Evolutionary conservation across 352 stramenopile genomes (phyloP), one percentile per base, ranked within the genome.

Genomic region (Phytopythium sindhum): DNA sequence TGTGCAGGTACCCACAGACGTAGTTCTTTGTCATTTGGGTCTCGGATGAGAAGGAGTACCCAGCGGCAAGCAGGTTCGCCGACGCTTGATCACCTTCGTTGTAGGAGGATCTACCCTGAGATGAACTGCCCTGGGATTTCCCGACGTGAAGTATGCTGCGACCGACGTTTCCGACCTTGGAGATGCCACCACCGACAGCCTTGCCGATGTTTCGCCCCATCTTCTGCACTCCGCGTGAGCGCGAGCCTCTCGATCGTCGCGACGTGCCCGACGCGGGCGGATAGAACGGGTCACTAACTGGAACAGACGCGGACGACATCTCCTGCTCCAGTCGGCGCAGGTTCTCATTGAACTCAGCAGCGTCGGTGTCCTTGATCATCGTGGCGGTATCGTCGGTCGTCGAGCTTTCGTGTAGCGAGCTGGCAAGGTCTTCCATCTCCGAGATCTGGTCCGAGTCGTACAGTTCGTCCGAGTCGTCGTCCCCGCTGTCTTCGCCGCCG

Each of bases 1-100:
- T 95, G 72, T 95, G 82, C 17, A 95, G 47, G 51, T 95, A 95
- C 2, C 86, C 86, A 28, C 84, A 91, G 10, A 93, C 84, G 54
- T 91, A 92, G 60, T 90, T 83, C 37, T 88, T 89, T 47, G 80
- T 93, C 54, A 81, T 84, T 58, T 89, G 84, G 9, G 77, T 90
- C 60, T 93, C 84, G 1, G 81, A 91, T 37, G 81, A 93, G 60
- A 93, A 93, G 9, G 66, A 74, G 44, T 87, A 89, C 0, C 83
- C 80, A 4, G 77, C 72, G 6, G 66, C 72, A 6, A 88, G 31
- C 15, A 88, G 44, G n/a, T 75, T 74, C 1, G 68, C 60, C 33
- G 75, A 59, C 14, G 62, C 66, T 26, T 67, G 60, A 33, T 86
- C 79, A 11, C 58, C 58, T 15, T 75, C 70, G 10, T 57, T 60